Conservation (phyloP, 2,329 filamentous ascomycete species). For the Colletotrichum filicis region DNA sequence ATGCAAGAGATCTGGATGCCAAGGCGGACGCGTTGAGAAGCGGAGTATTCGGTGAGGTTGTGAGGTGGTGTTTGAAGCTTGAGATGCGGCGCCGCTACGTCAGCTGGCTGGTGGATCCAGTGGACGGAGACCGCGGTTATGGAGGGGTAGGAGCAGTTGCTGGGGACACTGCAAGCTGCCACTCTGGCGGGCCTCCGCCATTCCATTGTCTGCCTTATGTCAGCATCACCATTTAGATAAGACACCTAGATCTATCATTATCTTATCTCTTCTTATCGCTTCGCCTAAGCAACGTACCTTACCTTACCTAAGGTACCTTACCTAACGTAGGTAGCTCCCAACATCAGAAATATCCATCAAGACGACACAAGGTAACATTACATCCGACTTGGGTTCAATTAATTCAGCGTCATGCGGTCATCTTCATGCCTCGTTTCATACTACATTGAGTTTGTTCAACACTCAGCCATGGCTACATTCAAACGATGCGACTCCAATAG, state of each 20-base stretch:
- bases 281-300: too few relatives aligned
- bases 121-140: not conserved
- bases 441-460: not conserved
- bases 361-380: not conserved
- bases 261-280: not conserved
- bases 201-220: not conserved
- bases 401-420: not conserved
- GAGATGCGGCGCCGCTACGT: slow-evolving; percentile 27
- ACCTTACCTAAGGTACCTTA: too few relatives aligned
- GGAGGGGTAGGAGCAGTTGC: not conserved
- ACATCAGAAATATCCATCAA: not conserved
- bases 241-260: not conserved
- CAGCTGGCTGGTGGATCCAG: slow-evolving; percentile 23
- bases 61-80: slow-evolving; percentile 11
- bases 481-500: not conserved
- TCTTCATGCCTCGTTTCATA: not conserved
- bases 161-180: not conserved
- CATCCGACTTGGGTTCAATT: not conserved
- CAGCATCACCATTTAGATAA: not conserved
- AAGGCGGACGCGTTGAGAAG: not conserved
- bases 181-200: slow-evolving; percentile 18
- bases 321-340: too few relatives aligned
- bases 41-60: not conserved
- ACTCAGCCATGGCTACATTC: not conserved
- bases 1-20: too few relatives aligned